A percentile compares a stretch with the other conserved stretches of the same genome.
Evolutionary conservation across 2,329 filamentous ascomycete species (phyloP).

Genomic region (Diaporthe longicolla): DNA sequence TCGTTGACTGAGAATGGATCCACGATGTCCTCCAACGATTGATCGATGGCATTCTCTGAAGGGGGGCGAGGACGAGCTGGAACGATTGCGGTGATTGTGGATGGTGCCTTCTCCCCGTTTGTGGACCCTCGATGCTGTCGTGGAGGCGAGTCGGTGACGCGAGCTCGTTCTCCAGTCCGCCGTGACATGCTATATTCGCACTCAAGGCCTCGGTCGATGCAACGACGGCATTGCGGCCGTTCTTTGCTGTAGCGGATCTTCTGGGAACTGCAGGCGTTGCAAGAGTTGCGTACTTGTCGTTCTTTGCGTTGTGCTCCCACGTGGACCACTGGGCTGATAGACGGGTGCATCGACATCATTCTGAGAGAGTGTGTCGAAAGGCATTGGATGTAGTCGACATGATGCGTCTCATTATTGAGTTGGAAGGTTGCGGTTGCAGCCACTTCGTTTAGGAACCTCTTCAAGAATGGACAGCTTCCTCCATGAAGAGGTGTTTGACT

Average conservation of each 20-base stretch:
- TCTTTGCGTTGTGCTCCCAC: conserved; percentile 9
- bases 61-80: not conserved
- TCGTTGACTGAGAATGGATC: conserved; percentile 14
- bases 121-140: not conserved
- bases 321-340: conserved; percentile 11
- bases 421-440: not conserved
- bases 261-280: conserved; percentile 21
- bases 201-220: conserved; percentile 7
- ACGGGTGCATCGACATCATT: conserved; percentile 6
- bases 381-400: conserved; percentile 6
- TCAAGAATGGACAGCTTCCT: not conserved
- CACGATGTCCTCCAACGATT: conserved; percentile 1
- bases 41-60: not conserved
- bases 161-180: conserved; percentile 6
- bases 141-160: conserved; percentile 7
- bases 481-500: not conserved
- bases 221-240: conserved; percentile 14
- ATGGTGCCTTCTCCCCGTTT: not conserved
- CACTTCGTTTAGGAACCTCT: not conserved
- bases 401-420: conserved; percentile 8
- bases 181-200: conserved; percentile 17
- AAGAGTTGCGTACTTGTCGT: conserved; percentile 15
- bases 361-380: not conserved
- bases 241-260: conserved; percentile 23
- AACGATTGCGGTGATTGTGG: not conserved